Evolutionary conservation across 805 yeast species (phyloP), one percentile per base, ranked within the genome.

Genomic region (Ogataea philodendri): DNA sequence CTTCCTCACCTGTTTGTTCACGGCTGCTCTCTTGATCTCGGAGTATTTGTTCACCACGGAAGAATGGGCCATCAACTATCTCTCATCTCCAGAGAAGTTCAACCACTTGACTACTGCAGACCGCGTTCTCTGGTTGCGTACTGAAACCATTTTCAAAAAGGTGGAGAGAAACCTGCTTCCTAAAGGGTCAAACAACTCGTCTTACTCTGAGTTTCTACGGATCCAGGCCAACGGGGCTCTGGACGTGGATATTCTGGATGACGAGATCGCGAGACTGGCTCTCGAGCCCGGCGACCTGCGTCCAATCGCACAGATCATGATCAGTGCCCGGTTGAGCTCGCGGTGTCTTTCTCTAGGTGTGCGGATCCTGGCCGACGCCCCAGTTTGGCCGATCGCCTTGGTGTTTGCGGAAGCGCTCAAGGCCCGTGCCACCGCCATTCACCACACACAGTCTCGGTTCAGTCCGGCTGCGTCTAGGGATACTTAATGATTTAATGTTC

Each of bases 371-470:
- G 87, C 88, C 4, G 93, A 84, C 64, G 89, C 89, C 0, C 93
- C 93, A 10, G 81, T 84, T 16, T 84, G 94, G 94, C 93, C 93
- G 0, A 71, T 83, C 32, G 84, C 88, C 1, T 63, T 84, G 56
- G 74, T 81, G 13, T 81, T 83, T 64, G 90, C 90, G 0, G 90
- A 83, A 54, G 88, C 87, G 2, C 65, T 83, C 49, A 83, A 81
- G 53, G 72, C 78, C 20, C 70, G 88, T 51, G 78, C 81, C 4
- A 66, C 74, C 10, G 47, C 55, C 14, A 63, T 65, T 34, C 59
- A 55, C 39, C 45, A 47, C 28, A 38, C 32, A 32, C 46, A 47
- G 32, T 42, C 48, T 30, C 24, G 40, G 16, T 42, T 50, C 37
- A 49, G 46, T 44, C 49, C 51, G n/a, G 29, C 33, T n/a, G 37